phyloP scores from a whole-genome alignment of 306 rosid species.

The Quercus bicolor region DNA sequence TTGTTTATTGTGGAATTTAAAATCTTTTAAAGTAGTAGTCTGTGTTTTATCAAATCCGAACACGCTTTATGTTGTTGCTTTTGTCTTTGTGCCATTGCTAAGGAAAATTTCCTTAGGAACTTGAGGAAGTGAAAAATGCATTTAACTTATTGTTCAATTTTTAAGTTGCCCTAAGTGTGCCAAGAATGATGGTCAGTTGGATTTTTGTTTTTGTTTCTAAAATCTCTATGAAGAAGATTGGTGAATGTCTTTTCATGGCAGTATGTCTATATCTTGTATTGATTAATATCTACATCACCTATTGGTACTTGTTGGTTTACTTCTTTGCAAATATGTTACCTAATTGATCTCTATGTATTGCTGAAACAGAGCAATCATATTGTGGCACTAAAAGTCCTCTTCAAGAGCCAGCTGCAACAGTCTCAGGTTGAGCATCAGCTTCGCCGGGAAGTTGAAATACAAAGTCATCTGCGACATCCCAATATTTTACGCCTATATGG shows the following conservation, averaged over 20 bases:
- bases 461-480: slow-evolving; percentile 96
- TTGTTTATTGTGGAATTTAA: background rate
- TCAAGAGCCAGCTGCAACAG: slow-evolving; percentile 96
- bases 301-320: background rate
- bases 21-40: background rate
- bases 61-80: background rate
- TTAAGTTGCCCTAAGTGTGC: background rate
- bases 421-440: slow-evolving; percentile 99
- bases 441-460: slow-evolving; percentile 95
- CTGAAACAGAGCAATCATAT: slow-evolving; percentile 85
- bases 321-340: background rate
- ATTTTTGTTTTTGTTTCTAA: background rate
- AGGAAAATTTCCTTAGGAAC: background rate
- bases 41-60: background rate
- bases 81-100: background rate
- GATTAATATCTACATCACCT: background rate
- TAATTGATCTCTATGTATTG: slow-evolving; percentile 15
- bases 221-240: background rate
- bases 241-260: background rate
- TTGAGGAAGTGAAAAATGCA: background rate
- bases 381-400: slow-evolving; percentile 91
- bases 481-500: slow-evolving; percentile 92
- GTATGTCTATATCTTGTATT: background rate
- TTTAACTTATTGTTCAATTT: background rate
- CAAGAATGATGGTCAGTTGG: background rate